Evolutionary conservation across 805 yeast genomes (phyloP).

Genomic region (Spathaspora sp.): DNA sequence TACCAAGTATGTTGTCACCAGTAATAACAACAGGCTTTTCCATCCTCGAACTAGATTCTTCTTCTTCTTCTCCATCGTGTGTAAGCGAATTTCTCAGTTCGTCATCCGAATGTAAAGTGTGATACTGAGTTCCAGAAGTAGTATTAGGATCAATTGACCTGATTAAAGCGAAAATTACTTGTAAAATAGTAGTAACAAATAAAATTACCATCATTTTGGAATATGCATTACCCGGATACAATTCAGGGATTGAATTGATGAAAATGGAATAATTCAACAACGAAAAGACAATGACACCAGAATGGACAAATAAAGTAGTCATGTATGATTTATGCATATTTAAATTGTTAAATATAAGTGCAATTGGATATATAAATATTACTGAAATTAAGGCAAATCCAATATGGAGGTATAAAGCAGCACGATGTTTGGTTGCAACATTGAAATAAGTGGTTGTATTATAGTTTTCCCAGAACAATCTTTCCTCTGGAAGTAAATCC

Average conservation of each 20-base stretch:
- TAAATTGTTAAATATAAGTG: slow-evolving; percentile 60
- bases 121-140: not conserved
- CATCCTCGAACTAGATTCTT: not conserved
- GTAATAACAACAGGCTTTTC: not conserved
- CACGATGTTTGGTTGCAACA: slow-evolving; percentile 44
- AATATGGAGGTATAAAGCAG: slow-evolving; percentile 55
- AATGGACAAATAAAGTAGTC: slow-evolving; percentile 51
- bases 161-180: slow-evolving; percentile 52
- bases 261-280: slow-evolving; percentile 55
- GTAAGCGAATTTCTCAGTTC: slow-evolving; percentile 1
- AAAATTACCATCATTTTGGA: slow-evolving; percentile 61
- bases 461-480: slow-evolving; percentile 72
- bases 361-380: slow-evolving; percentile 62
- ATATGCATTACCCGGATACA: slow-evolving; percentile 79
- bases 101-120: slow-evolving; percentile 1
- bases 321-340: slow-evolving; percentile 49
- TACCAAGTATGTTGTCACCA: not conserved
- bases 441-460: slow-evolving; percentile 75
- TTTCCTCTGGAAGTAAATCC: slow-evolving; percentile 65
- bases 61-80: not conserved
- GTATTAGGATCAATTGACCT: slow-evolving; percentile 12
- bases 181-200: slow-evolving; percentile 49
- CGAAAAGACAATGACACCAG: slow-evolving; percentile 44
- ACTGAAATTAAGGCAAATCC: slow-evolving; percentile 40
- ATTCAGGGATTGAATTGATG: slow-evolving; percentile 51